Conservation (phyloP, 2,329 filamentous ascomycete species). For the Emergomyces africanus region DNA sequence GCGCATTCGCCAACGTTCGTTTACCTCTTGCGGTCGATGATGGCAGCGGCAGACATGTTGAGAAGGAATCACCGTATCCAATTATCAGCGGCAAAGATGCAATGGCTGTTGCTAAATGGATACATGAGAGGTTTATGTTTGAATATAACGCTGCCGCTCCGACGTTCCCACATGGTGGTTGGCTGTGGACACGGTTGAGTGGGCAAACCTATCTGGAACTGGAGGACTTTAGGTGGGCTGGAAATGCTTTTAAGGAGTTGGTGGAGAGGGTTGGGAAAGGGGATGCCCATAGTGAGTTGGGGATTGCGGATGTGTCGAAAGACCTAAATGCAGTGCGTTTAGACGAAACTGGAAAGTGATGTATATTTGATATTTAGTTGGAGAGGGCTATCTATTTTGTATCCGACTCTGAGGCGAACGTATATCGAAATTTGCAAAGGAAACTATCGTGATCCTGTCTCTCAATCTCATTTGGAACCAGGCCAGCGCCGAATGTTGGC, state of each 20-base stretch:
- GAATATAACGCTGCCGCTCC: constrained; percentile 62
- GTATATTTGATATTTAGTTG: too few relatives aligned
- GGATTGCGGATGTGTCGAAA: background rate
- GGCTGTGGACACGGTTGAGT: constrained; percentile 60
- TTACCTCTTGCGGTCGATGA: constrained; percentile 47
- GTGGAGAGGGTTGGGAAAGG: constrained; percentile 39
- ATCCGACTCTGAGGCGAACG: background rate
- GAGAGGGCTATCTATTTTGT: background rate
- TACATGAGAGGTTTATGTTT: constrained; percentile 39
- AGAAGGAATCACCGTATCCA: constrained; percentile 6
- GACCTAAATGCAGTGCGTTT: background rate
- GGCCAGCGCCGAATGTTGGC: too few relatives aligned
- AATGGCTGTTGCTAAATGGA: constrained; percentile 42
- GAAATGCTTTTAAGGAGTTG: constrained; percentile 43
- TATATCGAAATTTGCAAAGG: too few relatives aligned
- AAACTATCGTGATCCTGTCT: too few relatives aligned
- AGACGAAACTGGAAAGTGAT: background rate
- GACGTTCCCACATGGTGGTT: constrained; percentile 46
- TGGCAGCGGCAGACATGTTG: constrained; percentile 8
- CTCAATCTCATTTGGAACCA: too few relatives aligned
- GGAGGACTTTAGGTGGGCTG: constrained; percentile 63
- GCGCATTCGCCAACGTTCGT: constrained; percentile 59
- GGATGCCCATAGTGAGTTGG: constrained; percentile 17
- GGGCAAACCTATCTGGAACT: constrained; percentile 76
- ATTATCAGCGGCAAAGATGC: constrained; percentile 29